Conservation (phyloP, 164 flowering plant genomes). For the Sedum album region DNA sequence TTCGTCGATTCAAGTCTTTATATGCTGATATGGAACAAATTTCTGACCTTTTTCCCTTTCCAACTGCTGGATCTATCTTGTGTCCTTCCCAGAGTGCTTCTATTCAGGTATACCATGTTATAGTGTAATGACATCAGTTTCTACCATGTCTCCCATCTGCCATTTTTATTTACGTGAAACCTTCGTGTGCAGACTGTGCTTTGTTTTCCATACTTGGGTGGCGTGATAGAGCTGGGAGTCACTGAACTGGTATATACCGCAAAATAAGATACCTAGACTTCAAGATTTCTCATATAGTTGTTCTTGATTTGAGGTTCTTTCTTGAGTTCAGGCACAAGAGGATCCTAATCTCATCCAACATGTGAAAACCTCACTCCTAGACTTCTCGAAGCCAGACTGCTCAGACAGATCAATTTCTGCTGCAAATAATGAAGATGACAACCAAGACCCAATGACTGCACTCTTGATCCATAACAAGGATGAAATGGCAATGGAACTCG, state of each 20-base stretch:
- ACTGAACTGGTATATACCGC: conserved; percentile 57
- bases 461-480: conserved; percentile 24
- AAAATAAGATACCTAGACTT: background rate
- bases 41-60: background rate
- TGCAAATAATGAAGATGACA: conserved; percentile 27
- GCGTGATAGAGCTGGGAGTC: conserved; percentile 75
- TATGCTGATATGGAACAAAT: conserved; percentile 9
- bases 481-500: conserved; percentile 21
- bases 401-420: conserved; percentile 31
- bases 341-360: conserved; percentile 61
- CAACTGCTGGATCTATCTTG: conserved; percentile 4
- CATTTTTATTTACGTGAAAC: background rate
- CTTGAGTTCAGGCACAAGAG: conserved; percentile 49
- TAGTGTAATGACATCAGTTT: background rate
- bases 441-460: conserved; percentile 21
- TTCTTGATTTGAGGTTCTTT: conserved; percentile 9
- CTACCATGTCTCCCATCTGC: background rate
- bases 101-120: conserved; percentile 27
- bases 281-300: background rate
- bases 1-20: background rate
- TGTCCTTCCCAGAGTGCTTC: conserved; percentile 29
- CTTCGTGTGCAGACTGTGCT: conserved; percentile 63
- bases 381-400: conserved; percentile 39
- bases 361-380: conserved; percentile 48
- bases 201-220: conserved; percentile 78